Percentiles rank a stretch among this genome's conserved stretches.
Evolutionary conservation across 2,329 filamentous ascomycete genomes (phyloP).

Genomic region (Aspergillus glaucus): DNA sequence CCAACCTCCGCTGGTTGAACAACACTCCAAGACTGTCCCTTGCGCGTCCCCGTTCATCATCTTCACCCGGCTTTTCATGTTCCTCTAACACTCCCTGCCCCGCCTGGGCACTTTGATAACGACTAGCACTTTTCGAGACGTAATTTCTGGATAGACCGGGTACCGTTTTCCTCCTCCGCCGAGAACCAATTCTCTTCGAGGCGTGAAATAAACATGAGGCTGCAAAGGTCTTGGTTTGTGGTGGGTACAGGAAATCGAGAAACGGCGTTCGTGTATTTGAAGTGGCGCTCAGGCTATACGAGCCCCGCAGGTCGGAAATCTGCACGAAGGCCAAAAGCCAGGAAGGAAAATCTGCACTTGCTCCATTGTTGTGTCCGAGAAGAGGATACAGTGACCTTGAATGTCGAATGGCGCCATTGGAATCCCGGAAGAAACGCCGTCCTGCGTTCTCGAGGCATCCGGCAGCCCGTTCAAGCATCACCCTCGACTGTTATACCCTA

Average conservation of each 20-base stretch:
- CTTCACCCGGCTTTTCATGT: not conserved
- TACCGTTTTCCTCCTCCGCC: constrained; percentile 21
- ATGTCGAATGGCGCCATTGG: constrained; percentile 33
- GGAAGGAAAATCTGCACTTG: constrained; percentile 22
- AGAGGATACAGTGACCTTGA: constrained; percentile 27
- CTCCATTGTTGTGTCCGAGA: constrained; percentile 30
- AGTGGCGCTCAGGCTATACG: constrained; percentile 9
- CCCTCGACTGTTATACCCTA: constrained; percentile 27
- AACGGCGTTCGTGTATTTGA: constrained; percentile 15
- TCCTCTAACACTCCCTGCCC: constrained; percentile 6
- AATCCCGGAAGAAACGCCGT: constrained; percentile 39
- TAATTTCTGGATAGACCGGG: constrained; percentile 21
- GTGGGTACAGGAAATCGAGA: constrained; percentile 39
- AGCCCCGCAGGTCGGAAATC: constrained; percentile 12
- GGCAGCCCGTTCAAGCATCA: constrained; percentile 48
- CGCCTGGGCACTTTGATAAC: constrained; percentile 3
- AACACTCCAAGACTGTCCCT: constrained; percentile 13
- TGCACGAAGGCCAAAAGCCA: constrained; percentile 31
- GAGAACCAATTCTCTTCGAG: constrained; percentile 16
- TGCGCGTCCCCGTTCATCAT: constrained; percentile 10
- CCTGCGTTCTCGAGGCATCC: constrained; percentile 46
- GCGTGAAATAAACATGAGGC: constrained; percentile 18
- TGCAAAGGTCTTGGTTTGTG: constrained; percentile 18
- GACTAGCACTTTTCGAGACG: constrained; percentile 15
- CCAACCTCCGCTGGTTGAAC: constrained; percentile 7